These are phyloP conservation scores for Phaseolus lunatus DNA, from an alignment of 306 rosid species.

Conservation along the genomic window DNA sequence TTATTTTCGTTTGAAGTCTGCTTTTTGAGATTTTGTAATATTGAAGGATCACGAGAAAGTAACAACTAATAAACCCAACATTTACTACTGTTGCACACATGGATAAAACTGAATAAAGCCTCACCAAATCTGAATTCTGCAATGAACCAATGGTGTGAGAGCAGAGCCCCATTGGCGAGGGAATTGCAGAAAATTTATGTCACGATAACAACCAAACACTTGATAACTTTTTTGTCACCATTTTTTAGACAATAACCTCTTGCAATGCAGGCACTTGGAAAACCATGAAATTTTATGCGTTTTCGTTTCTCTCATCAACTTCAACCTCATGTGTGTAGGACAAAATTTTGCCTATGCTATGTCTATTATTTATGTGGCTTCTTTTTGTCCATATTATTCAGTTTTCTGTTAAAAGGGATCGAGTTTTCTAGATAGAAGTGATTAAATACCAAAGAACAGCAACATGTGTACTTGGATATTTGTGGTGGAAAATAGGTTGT, in stretches of 20 bases:
- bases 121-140: not conserved
- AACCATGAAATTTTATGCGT: slow-evolving; percentile 28
- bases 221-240: slow-evolving; percentile 7
- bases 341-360: not conserved
- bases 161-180: not conserved
- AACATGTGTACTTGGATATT: slow-evolving; percentile 1
- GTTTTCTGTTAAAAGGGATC: not conserved
- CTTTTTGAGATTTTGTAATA: too few relatives aligned
- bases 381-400: not conserved
- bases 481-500: not conserved
- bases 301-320: slow-evolving; percentile 5
- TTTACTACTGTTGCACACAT: not conserved
- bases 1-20: too few relatives aligned
- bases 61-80: not conserved
- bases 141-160: slow-evolving; percentile 18
- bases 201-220: not conserved
- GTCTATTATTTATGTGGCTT: not conserved
- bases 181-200: slow-evolving; percentile 10
- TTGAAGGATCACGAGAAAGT: not conserved
- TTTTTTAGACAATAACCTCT: not conserved
- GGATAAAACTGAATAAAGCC: not conserved
- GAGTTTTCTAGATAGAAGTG: slow-evolving; percentile 2
- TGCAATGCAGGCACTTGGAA: not conserved
- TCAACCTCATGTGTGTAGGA: not conserved
- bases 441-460: not conserved